Evolutionary conservation across 768 basidiomycete genomes (phyloP), one percentile per base, ranked within the genome.

Genomic region (Asterophora parasitica): DNA sequence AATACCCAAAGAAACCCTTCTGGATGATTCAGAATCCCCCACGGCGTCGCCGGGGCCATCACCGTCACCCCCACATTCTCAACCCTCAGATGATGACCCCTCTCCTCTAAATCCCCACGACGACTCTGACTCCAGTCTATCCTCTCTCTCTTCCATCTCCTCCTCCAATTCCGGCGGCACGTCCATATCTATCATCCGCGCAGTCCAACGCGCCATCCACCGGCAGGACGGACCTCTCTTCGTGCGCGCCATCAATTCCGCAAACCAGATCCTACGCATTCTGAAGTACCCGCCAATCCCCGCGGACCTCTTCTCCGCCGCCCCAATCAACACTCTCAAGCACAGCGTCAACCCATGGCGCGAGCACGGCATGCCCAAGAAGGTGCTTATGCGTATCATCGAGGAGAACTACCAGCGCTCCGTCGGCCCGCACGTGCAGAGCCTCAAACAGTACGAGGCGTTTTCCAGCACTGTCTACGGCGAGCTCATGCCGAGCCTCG

Each of bases 341-440:
- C 62, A 70, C 15, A 62, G 66, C 1, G 69, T 82, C 4, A 64
- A 69, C 32, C 57, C 65, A 0, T 88, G 85, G 84, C 66, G 65
- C 0, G 57, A 68, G 15, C 67, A 58, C 1, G 82, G 79, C 3
- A 61, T 93, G 20, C 86, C 83, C 0, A 71, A 80, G 39, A 74
- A 77, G 28, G 77, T 93, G 2, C 71, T 87, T 48, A 75, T 82
- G 69, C 82, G 85, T 34, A 78, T 95, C 40, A 74, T 88, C 44
- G 92, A 93, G 36, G 92, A 97, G 70, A 88, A 85, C 31, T 98
- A 99, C 59, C 92, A 97, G 60, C 81, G 96, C 20, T 81, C 83
- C 13, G 93, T 97, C 1, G 94, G 94, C 4, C 96, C 96, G 0
- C 81, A 88, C 57, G 81, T 93, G n/a, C 79, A 81, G 44, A 78